Evolutionary conservation across 2,329 filamentous ascomycete species (phyloP).

Genomic region (Pseudopyricularia cyperi): DNA sequence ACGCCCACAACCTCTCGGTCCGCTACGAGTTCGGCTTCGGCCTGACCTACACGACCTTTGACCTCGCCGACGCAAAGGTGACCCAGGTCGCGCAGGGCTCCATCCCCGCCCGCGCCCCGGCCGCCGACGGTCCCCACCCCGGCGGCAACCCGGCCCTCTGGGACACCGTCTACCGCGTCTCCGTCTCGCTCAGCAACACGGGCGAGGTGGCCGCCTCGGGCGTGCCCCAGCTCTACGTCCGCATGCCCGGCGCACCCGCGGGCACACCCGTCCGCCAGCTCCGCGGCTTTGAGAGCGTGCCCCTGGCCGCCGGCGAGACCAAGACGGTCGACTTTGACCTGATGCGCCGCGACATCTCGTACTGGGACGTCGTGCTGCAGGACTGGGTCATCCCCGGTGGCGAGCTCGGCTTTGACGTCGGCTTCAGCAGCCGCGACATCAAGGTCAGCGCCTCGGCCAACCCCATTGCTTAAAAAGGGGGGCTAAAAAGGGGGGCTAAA

Average conservation of each 20-base stretch:
- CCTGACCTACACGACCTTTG: constrained; percentile 45
- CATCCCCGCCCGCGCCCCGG: constrained; percentile 21
- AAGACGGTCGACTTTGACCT: constrained; percentile 29
- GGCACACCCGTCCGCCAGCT: constrained; percentile 35
- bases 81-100: constrained; percentile 27
- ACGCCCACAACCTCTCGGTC: constrained; percentile 43
- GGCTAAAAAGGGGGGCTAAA: not conserved
- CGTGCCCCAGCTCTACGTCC: constrained; percentile 43
- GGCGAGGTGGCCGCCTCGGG: constrained; percentile 33
- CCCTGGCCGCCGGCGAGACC: constrained; percentile 25
- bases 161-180: constrained; percentile 33
- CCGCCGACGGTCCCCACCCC: constrained; percentile 14
- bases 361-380: constrained; percentile 30
- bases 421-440: constrained; percentile 15
- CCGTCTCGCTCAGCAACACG: constrained; percentile 35
- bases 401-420: constrained; percentile 16
- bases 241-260: constrained; percentile 17
- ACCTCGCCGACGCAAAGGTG: constrained; percentile 34
- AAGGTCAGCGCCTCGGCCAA: not conserved
- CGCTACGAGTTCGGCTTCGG: constrained; percentile 55
- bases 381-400: constrained; percentile 24
- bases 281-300: constrained; percentile 37
- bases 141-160: constrained; percentile 45
- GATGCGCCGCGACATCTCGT: constrained; percentile 32
- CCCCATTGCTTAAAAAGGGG: not conserved